These are phyloP conservation scores for Extremus antarcticus DNA, from an alignment of 495 filamentous ascomycete species.

Conservation along the genomic window DNA sequence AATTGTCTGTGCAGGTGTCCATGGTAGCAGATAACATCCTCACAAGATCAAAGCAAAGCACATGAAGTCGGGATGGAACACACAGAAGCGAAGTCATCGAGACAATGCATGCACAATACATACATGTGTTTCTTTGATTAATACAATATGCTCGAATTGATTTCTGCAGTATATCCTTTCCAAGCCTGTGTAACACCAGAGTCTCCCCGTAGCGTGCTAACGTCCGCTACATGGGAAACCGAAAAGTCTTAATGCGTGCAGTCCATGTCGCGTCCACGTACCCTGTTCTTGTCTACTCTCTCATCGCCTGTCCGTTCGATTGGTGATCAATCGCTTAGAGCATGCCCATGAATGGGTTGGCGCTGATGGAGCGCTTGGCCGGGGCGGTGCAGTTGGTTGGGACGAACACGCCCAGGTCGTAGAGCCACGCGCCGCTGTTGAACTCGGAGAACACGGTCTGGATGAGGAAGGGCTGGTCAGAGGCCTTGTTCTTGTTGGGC, in stretches of 20 bases:
- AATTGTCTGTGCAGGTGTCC: too few species aligned
- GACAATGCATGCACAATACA: not conserved
- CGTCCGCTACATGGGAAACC: too few species aligned
- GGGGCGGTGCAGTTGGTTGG: conserved; percentile 1
- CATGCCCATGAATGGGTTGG: too few species aligned
- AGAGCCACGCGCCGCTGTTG: conserved; percentile 17
- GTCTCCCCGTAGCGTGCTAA: too few species aligned
- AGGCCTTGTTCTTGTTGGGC: not conserved
- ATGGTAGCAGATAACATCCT: too few species aligned
- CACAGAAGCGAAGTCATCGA: too few species aligned
- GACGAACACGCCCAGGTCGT: conserved; percentile 12
- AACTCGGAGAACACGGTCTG: not conserved
- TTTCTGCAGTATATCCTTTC: not conserved
- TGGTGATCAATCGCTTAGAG: not conserved
- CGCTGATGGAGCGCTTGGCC: not conserved
- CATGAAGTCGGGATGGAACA: too few species aligned
- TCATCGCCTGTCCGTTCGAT: not conserved
- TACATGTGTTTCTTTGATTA: not conserved
- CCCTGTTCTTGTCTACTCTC: too few species aligned
- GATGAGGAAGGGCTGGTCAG: conserved; percentile 8
- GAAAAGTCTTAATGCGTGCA: too few species aligned
- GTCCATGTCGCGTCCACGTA: too few species aligned
- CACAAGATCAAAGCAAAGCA: too few species aligned
- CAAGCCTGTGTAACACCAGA: too few species aligned
- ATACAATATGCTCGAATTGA: not conserved